Evolutionary conservation across 2,329 filamentous ascomycete species (phyloP).

Genomic region (Chaetomiaceae sp.): DNA sequence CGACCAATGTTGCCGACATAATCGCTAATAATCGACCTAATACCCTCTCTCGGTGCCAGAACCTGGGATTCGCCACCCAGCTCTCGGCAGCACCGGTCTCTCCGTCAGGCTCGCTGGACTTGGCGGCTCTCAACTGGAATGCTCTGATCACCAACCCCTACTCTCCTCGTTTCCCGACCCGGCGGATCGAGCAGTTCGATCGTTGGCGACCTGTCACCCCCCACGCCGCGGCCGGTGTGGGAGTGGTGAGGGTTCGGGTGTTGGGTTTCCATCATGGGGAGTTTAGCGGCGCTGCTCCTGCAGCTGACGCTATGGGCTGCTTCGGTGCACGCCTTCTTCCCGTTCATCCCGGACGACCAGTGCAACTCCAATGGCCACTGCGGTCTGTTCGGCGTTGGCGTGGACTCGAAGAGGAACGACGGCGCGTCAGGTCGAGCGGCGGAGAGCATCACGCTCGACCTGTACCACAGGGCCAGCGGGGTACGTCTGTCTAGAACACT

Average conservation of each 20-base stretch:
- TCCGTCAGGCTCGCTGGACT: background rate
- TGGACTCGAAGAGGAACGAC: constrained; percentile 10
- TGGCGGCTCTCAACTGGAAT: constrained; percentile 5
- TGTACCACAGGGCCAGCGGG: constrained; percentile 33
- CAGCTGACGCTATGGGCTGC: constrained; percentile 44
- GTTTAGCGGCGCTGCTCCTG: constrained; percentile 32
- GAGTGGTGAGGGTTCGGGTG: constrained; percentile 20
- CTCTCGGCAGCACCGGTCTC: constrained; percentile 9
- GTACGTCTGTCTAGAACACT: constrained; percentile 26
- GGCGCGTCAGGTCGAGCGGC: background rate
- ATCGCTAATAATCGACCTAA: constrained; percentile 29
- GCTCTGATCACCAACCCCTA: too few relatives aligned
- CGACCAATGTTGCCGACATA: constrained; percentile 23
- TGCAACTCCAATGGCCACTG: constrained; percentile 17
- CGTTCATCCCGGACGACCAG: constrained; percentile 33
- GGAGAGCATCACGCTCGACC: constrained; percentile 33
- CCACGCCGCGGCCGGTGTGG: constrained; percentile 18
- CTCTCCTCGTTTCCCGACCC: too few relatives aligned
- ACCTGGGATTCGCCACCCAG: constrained; percentile 22
- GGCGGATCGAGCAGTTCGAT: too few relatives aligned
- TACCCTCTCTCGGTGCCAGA: constrained; percentile 22
- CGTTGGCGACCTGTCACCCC: constrained; percentile 12
- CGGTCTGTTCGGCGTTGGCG: background rate
- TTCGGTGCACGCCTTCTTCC: constrained; percentile 42
- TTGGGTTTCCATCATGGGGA: constrained; percentile 35